phyloP scores from a whole-genome alignment of 2,329 filamentous ascomycete genomes.

The Orbilia brochopaga region DNA sequence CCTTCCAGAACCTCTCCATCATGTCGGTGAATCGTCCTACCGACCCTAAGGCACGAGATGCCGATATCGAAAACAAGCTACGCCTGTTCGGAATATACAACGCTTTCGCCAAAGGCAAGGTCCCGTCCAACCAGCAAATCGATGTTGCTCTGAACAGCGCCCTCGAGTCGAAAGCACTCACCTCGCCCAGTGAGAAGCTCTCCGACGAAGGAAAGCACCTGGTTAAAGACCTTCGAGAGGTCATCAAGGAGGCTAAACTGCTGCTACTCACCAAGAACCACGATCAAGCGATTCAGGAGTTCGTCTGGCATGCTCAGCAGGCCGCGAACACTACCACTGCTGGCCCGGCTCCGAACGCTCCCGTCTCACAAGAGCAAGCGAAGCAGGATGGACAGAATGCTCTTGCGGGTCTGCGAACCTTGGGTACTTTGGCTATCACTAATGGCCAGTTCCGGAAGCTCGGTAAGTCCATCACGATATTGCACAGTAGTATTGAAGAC shows the following conservation, averaged over 20 bases:
- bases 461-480: conserved; percentile 62
- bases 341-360: conserved; percentile 58
- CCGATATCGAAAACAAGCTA: conserved; percentile 68
- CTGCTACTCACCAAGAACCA: conserved; percentile 92
- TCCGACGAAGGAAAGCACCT: conserved; percentile 82
- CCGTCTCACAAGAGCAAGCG: conserved; percentile 76
- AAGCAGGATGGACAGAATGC: conserved; percentile 84
- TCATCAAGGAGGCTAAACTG: conserved; percentile 82
- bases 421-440: conserved; percentile 87
- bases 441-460: conserved; percentile 97
- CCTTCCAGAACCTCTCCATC: conserved; percentile 29
- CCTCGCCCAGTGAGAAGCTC: conserved; percentile 73
- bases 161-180: conserved; percentile 72
- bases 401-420: conserved; percentile 80
- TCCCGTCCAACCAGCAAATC: conserved; percentile 79
- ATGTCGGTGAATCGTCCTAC: conserved; percentile 54
- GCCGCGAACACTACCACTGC: conserved; percentile 65
- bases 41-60: conserved; percentile 52
- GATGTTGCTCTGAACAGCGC: conserved; percentile 92
- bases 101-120: conserved; percentile 57
- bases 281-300: conserved; percentile 91
- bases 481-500: background rate
- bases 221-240: conserved; percentile 75
- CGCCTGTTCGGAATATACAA: conserved; percentile 89
- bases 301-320: conserved; percentile 89